Conservation (phyloP, 306 rosid species). For the Malus domestica region DNA sequence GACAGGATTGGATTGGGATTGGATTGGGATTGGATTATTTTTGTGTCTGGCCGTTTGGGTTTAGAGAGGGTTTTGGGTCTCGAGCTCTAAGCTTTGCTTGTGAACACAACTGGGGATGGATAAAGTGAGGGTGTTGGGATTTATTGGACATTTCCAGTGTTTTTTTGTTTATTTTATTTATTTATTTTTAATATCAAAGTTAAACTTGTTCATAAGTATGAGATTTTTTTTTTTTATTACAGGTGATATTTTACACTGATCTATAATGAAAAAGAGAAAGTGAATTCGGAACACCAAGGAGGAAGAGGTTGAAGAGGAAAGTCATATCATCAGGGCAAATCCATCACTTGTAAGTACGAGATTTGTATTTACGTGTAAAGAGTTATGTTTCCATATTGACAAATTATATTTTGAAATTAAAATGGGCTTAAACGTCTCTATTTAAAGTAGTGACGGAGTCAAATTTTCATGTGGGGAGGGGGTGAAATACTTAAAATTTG, state of each 20-base stretch:
- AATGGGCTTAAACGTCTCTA: too few relatives aligned
- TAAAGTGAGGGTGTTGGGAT: too few relatives aligned
- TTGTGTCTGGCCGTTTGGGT: neutral
- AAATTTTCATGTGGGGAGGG: too few relatives aligned
- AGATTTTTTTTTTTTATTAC: too few relatives aligned
- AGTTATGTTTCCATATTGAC: rapidly evolving
- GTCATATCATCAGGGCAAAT: neutral
- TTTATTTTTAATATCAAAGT: neutral
- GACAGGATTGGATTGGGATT: neutral
- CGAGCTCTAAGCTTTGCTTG: neutral
- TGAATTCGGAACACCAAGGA: too few relatives aligned
- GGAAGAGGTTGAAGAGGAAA: too few relatives aligned
- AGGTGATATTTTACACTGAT: too few relatives aligned
- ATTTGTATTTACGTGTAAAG: neutral
- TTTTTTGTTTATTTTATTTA: neutral
- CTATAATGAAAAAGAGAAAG: too few relatives aligned
- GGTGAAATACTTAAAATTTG: constrained; percentile 3
- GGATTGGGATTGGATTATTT: neutral
- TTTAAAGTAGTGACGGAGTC: too few relatives aligned
- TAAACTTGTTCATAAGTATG: neutral
- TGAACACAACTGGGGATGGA: neutral
- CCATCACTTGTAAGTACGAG: too few relatives aligned
- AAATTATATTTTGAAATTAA: too few relatives aligned
- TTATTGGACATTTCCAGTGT: neutral
- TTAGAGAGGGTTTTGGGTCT: neutral